Evolutionary conservation across 208 protist genomes (phyloP), one percentile per base, ranked within the genome.

Genomic region (Trichomonas gallinae): DNA sequence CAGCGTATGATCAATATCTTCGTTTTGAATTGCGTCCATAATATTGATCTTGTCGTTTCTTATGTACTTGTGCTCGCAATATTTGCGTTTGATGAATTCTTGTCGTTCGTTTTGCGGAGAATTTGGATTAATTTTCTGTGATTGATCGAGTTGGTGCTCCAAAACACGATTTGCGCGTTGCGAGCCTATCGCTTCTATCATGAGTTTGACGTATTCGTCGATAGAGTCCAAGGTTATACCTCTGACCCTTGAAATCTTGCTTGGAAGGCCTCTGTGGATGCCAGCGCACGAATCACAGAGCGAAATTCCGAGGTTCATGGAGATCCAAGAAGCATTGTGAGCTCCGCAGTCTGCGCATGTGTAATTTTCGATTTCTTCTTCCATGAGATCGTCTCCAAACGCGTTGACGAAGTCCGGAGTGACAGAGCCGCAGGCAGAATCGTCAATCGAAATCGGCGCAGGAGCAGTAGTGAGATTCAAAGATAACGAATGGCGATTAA

Each of bases 271-370:
- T 23, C 97, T 96, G 83, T 98, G 97, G 34, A 97, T 83, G 48
- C 96, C 97, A 17, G 40, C 93, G 81, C 97, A 98, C 21, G 96
- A 44, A 36, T 97, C 97, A 83, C 97, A 98, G n/a, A 98, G 96
- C 34, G 97, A 42, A 1, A 97, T 58, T 36, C 97, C 97, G 11
- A 97, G 63, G 38, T 97, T 98, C 40, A 97, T 87, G 0, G 97
- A 97, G 26, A 97, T 96, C 97, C 97, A 98, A 44, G 97, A 89
- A 40, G 97, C 97, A 91, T 97, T 89, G 0, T 40, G 40, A 10
- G 17, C 6, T 10, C 97, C 72, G 44, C 97, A 97, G 40, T 97
- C 97, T 26, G 97, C 63, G 63, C 97, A 97, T 44, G 38, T 36
- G 3, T 15, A 72, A 31, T 17, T 3, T n/a, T n/a, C 26, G 58